Base-by-base conservation (phyloP, 2,329 filamentous ascomycete species). In the Calonectria honghensis region DNA sequence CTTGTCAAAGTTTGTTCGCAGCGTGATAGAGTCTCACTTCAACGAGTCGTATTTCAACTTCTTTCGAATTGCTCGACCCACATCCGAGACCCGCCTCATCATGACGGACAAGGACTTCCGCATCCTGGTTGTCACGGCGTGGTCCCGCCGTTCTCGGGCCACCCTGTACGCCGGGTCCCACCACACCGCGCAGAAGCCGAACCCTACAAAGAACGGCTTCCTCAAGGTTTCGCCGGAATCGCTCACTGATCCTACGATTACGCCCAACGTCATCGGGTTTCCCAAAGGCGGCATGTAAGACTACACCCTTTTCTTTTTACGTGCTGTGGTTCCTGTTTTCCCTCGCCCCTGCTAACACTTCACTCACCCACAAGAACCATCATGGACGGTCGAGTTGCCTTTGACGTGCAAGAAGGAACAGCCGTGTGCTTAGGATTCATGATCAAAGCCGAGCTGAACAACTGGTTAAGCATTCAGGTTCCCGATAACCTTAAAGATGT, bases 21-120 rank as follows among this genome's bases (percentile, higher is more conserved):
- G 20, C 31, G 54, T 59, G 16, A 39, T 59, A 24, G 54, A 59
- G n/a, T 59, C 54, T 24, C 32, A 59, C 54, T 59, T 59, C 54
- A 59, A 39, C 20, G 54, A 37, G 32, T 59, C 54, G 54, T 39
- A 59, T 59, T 59, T 59, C 54, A 59, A 59, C 54, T 59, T 24
- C 32, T 59, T 59, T 39, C 54, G 54, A 27, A 37, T 59, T 27
- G 54, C 54, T 10, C 32, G 54, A 14, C 54, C 54, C 32, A 35
- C 54, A 11, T 37, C 20, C 31, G 54, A 59, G 32, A 37, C 32
- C 54, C 54, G 54, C 54, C 20, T 37, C 20, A 35, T 59, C 20
- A 27, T 52, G n/a, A 35, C 54, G 18, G 54, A 37, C n/a, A 24
- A 27, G 20, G 20, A 37, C 1, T 39, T 59, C 13, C 54, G 54